These are phyloP conservation scores for Physcomitrium patens DNA, from an alignment of 225 moss, liverwort and hornwort species.

Conservation along the genomic window DNA sequence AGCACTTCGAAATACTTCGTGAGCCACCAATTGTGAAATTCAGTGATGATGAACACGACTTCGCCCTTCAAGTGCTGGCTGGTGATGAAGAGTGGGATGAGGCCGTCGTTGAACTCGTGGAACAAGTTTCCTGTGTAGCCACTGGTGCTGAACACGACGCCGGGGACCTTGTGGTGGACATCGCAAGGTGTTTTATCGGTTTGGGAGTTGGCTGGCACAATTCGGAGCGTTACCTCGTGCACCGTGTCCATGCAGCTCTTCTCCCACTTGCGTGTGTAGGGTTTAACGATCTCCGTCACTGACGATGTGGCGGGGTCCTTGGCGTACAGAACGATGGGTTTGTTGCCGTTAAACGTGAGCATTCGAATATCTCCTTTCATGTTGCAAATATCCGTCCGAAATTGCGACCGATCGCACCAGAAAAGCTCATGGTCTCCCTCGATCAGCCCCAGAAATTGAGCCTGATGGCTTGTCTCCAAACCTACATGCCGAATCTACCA, in stretches of 20 bases:
- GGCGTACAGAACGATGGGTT: constrained; percentile 49
- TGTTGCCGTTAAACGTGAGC: constrained; percentile 22
- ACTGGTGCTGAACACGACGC: constrained; percentile 69
- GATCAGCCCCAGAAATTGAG: constrained; percentile 51
- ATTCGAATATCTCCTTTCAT: constrained; percentile 65
- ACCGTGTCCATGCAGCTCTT: constrained; percentile 61
- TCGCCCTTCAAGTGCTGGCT: constrained; percentile 68
- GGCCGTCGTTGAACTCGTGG: constrained; percentile 79
- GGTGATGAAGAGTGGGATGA: constrained; percentile 83
- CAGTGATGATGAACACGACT: constrained; percentile 58
- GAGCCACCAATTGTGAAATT: constrained; percentile 75
- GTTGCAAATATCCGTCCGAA: constrained; percentile 70
- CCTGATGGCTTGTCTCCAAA: constrained; percentile 15
- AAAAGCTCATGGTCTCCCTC: constrained; percentile 41
- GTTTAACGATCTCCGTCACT: constrained; percentile 46
- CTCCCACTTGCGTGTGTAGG: constrained; percentile 89
- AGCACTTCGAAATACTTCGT: constrained; percentile 57
- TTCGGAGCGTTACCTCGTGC: constrained; percentile 43
- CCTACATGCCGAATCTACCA: constrained; percentile 15
- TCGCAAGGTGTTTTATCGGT: constrained; percentile 35
- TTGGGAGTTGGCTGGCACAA: constrained; percentile 12
- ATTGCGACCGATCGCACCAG: constrained; percentile 61
- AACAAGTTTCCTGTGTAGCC: constrained; percentile 83
- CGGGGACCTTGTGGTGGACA: constrained; percentile 57
- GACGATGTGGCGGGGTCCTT: constrained; percentile 32